phyloP scores from a whole-genome alignment of 306 rosid species.

The Amphicarpaea edgeworthii region DNA sequence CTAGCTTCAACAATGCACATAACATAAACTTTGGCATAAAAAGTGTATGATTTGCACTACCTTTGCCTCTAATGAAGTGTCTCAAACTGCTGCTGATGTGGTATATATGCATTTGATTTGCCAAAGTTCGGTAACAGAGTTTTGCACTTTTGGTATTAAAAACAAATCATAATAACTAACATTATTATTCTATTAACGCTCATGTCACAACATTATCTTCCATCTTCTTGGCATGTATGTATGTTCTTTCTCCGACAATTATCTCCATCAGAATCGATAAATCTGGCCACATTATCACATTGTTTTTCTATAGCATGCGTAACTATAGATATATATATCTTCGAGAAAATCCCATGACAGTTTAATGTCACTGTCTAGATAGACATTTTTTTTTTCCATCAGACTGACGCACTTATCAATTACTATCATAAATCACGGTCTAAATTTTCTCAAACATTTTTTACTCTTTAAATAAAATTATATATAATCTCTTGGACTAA shows the following conservation, averaged over 20 bases:
- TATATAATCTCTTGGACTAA: neutral
- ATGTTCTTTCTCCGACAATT: constrained; percentile 49
- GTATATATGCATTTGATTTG: constrained; percentile 2
- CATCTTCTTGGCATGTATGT: constrained; percentile 17
- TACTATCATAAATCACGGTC: constrained; percentile 56
- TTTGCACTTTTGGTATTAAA: constrained; percentile 1
- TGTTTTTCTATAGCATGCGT: constrained; percentile 41
- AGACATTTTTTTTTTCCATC: constrained; percentile 27
- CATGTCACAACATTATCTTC: neutral
- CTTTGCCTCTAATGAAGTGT: neutral
- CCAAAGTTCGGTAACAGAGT: neutral
- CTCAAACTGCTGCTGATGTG: neutral
- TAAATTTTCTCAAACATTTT: constrained; percentile 23
- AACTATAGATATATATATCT: too few species aligned
- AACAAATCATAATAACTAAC: neutral
- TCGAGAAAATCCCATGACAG: constrained; percentile 12
- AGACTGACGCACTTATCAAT: constrained; percentile 37
- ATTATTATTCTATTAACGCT: constrained; percentile 9
- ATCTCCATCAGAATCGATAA: constrained; percentile 38
- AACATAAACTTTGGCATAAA: neutral
- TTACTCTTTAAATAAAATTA: neutral
- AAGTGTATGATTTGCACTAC: neutral
- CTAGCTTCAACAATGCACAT: neutral
- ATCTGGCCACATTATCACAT: constrained; percentile 13
- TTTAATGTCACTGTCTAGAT: constrained; percentile 41